A percentile compares a stretch with the other conserved stretches of the same genome.
These are phyloP conservation scores for Phytophthora sp. DNA, from an alignment of 352 stramenopile species.

Conservation along the genomic window DNA sequence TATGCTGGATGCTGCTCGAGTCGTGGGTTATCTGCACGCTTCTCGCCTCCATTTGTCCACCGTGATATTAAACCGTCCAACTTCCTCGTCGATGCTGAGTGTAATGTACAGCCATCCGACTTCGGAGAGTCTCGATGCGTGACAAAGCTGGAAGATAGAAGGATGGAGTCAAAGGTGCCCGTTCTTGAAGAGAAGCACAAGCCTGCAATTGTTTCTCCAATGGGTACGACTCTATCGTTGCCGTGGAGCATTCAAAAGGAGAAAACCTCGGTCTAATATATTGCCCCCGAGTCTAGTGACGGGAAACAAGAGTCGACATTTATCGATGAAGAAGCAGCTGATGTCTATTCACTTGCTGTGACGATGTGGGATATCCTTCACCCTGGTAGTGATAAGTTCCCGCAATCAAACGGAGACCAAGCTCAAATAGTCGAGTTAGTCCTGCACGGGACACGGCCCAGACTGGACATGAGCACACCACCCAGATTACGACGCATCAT, in stretches of 20 bases:
- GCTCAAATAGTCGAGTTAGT: conserved; percentile 49
- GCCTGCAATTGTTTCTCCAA: conserved; percentile 6
- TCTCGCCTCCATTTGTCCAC: conserved; percentile 52
- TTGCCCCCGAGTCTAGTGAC: conserved; percentile 63
- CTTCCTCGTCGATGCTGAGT: conserved; percentile 46
- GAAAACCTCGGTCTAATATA: conserved; percentile 54
- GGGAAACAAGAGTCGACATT: conserved; percentile 27
- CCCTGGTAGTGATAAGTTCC: conserved; percentile 44
- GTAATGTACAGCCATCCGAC: conserved; percentile 46
- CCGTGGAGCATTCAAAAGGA: conserved; percentile 11
- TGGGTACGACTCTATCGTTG: conserved; percentile 21
- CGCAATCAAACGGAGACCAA: conserved; percentile 36
- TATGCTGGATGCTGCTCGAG: conserved; percentile 55
- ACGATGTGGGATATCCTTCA: conserved; percentile 75
- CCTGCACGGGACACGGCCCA: conserved; percentile 43
- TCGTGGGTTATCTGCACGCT: conserved; percentile 58
- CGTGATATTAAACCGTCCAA: conserved; percentile 55
- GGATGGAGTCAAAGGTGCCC: conserved; percentile 1
- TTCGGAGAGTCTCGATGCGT: conserved; percentile 45
- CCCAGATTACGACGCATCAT: conserved; percentile 36
- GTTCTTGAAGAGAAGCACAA: conserved; percentile 21
- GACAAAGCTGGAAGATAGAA: conserved; percentile 10
- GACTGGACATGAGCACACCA: conserved; percentile 26
- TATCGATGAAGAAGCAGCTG: conserved; percentile 49
- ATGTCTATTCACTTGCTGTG: conserved; percentile 65